phyloP scores from a whole-genome alignment of 768 basidiomycete genomes.

The Kwoniella heveanensis region DNA sequence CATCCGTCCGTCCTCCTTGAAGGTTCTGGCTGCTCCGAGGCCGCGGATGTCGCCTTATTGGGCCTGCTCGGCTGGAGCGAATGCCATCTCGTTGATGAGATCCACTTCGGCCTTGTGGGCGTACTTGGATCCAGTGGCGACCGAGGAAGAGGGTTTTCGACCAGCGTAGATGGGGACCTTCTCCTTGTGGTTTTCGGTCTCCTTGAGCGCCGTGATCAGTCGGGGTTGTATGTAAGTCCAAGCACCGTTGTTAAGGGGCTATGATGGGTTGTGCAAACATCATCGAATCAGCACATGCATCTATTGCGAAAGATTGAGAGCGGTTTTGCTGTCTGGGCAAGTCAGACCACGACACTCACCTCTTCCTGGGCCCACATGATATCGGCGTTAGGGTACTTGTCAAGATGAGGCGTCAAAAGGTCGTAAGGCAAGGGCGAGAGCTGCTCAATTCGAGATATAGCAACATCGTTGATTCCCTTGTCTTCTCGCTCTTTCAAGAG shows the following conservation, averaged over 20 bases:
- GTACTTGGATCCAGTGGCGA: slow-evolving; percentile 58
- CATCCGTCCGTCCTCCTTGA: neutral
- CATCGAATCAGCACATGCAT: neutral
- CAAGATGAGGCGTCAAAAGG: slow-evolving; percentile 87
- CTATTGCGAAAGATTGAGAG: no score
- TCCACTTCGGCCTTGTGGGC: slow-evolving; percentile 92
- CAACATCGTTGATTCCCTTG: slow-evolving; percentile 86
- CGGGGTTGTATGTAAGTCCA: slow-evolving; percentile 96
- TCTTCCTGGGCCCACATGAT: slow-evolving; percentile 81
- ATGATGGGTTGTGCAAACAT: slow-evolving; percentile 19
- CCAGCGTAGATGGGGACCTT: slow-evolving; percentile 92
- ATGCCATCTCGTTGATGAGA: slow-evolving; percentile 62
- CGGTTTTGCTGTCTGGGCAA: no score
- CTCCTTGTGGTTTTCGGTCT: slow-evolving; percentile 85
- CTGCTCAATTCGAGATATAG: slow-evolving; percentile 92
- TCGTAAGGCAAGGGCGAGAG: slow-evolving; percentile 97
- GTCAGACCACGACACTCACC: slow-evolving; percentile 55
- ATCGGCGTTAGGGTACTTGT: slow-evolving; percentile 93
- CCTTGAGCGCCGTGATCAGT: slow-evolving; percentile 86
- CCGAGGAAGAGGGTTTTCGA: slow-evolving; percentile 82
- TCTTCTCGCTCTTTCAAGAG: slow-evolving; percentile 88
- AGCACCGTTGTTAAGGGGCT: slow-evolving; percentile 94
- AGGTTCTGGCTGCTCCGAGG: neutral
- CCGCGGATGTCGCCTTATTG: neutral
- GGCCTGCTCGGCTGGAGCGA: slow-evolving; percentile 29